These are phyloP conservation scores for Caryopteris hybrid DNA, from an alignment of 305 asterid species.

Conservation along the genomic window DNA sequence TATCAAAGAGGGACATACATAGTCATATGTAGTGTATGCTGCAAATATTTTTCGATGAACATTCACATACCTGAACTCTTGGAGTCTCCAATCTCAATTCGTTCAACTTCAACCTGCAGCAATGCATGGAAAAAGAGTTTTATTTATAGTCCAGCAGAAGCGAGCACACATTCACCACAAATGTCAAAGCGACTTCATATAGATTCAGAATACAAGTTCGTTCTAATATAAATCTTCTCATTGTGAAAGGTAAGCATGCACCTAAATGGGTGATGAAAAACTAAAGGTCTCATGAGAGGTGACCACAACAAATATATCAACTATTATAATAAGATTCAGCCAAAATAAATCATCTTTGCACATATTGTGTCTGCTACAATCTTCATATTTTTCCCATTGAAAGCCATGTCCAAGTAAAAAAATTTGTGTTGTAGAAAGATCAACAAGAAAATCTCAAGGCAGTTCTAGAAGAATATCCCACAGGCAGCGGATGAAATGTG, in stretches of 20 bases:
- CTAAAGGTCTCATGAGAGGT: not conserved
- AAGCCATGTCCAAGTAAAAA: not conserved
- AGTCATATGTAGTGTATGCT: no score
- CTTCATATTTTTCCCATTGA: not conserved
- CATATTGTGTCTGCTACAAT: not conserved
- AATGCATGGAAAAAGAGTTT: constrained; percentile 13
- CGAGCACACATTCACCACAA: not conserved
- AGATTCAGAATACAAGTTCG: not conserved
- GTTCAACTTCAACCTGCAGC: constrained; percentile 86
- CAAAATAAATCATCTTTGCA: not conserved
- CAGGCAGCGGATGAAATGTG: constrained; percentile 48
- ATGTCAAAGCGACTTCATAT: not conserved
- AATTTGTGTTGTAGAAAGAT: not conserved
- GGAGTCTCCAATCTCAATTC: constrained; percentile 74
- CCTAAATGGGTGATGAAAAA: not conserved
- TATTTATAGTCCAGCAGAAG: not conserved
- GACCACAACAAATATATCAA: not conserved
- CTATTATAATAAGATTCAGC: not conserved
- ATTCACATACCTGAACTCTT: constrained; percentile 55
- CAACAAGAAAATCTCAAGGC: not conserved
- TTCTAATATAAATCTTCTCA: not conserved
- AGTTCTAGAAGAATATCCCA: constrained; percentile 30
- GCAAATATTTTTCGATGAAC: not conserved
- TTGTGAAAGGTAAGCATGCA: not conserved
- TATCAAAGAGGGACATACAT: not conserved